Base-by-base conservation (phyloP, 2,329 filamentous ascomycete genomes). In the Lachnellula arida region DNA sequence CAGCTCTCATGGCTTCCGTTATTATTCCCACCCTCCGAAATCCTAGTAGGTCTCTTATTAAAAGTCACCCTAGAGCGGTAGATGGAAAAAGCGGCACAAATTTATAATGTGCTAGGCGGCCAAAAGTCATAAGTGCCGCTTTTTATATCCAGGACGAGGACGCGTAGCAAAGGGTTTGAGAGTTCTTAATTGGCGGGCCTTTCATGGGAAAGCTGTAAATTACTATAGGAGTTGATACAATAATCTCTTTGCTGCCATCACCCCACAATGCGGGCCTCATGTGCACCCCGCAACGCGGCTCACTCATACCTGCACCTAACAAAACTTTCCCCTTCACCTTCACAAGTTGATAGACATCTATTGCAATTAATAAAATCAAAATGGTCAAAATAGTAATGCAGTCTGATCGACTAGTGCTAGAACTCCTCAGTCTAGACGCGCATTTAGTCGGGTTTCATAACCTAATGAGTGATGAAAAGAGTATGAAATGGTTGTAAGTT, bases 401-500 rank as follows among this genome's bases (percentile, higher is more conserved):
- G 43, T 60, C 62, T 3, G 19, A 37, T n/a, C 56, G 62, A 9
- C 49, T 64, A 8, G 54, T 39, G 19, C 55, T 65, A 1, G 53
- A 65, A 51, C 25, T 46, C 1, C 34, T 63, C 14, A 54, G 15
- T 22, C 19, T 51, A 12, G 54, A 58, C 3, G 49, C 59, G 14
- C 63, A 65, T 52, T 50, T 63, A 11, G 9, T 32, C 28, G 28
- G 28, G 28, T 32, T 32, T 32, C 28, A 32, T 32, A 32, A 32
- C 28, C 28, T 32, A 12, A 32, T 32, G 28, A 32, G 28, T 32
- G 51, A 63, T 34, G 40, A 49, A 12, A 17, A 40, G 46, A 49
- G 49, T 40, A 17, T 34, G 15, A 48, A 49, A 19, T 65, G 60
- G 58, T 55, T 56, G 61, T 63, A 49, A 53, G 55, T 58, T 39